Conservation (phyloP, 2,329 filamentous ascomycete species). For the Trichophyton rubrum region DNA sequence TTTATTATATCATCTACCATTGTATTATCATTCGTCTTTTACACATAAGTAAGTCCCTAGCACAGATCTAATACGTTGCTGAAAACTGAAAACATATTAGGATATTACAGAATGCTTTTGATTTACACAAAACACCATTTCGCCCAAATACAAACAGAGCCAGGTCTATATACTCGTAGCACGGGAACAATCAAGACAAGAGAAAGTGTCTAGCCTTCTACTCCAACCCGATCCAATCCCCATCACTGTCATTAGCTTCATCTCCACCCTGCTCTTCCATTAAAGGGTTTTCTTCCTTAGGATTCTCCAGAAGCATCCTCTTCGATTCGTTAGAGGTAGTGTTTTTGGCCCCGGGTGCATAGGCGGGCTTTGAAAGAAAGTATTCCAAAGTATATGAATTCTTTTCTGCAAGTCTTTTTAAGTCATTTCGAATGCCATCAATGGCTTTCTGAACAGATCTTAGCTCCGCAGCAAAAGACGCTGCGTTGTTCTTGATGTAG, state of each 20-base stretch:
- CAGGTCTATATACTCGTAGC: not conserved
- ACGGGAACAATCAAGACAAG: not conserved
- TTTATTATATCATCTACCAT: not conserved
- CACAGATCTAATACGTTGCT: not conserved
- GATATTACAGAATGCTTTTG: not conserved
- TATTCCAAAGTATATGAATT: conserved; percentile 87
- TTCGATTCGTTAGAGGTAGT: conserved; percentile 14
- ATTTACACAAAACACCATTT: not conserved
- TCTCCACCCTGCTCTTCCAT: conserved; percentile 21
- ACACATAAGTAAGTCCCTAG: not conserved
- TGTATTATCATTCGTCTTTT: not conserved
- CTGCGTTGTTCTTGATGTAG: conserved; percentile 69
- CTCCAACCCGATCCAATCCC: conserved; percentile 45
- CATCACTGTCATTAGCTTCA: conserved; percentile 29
- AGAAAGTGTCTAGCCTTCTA: conserved; percentile 18
- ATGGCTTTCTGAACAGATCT: conserved; percentile 72
- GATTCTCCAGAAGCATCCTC: not conserved
- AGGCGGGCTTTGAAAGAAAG: conserved; percentile 44
- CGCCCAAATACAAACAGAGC: not conserved
- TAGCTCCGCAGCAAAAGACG: conserved; percentile 70
- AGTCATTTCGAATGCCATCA: conserved; percentile 65
- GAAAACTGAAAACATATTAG: not conserved
- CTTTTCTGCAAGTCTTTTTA: conserved; percentile 71
- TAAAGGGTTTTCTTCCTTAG: conserved; percentile 18
- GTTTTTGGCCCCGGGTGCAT: not conserved